These are phyloP conservation scores for Hygrophorus pudorinus DNA, from an alignment of 768 basidiomycete genomes.

Conservation along the genomic window DNA sequence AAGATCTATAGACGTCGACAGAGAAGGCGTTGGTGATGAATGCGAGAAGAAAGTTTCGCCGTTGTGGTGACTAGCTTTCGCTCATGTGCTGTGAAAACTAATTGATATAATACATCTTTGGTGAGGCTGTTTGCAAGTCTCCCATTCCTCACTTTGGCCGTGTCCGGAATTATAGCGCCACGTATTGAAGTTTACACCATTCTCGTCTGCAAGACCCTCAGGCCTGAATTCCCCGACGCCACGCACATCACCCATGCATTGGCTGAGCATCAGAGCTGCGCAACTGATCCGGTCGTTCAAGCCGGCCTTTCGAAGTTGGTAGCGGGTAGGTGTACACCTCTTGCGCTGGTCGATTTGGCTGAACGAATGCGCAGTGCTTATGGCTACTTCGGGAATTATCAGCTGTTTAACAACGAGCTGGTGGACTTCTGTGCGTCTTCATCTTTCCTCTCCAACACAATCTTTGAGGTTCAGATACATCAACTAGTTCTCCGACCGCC, in stretches of 20 bases:
- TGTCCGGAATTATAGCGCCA: not conserved
- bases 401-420: constrained; percentile 2
- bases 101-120: not conserved
- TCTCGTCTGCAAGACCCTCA: constrained; percentile 2
- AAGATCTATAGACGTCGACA: not conserved
- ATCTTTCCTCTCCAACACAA: not conserved
- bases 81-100: too few species aligned
- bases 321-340: not conserved
- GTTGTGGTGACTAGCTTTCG: not conserved
- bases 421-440: constrained; percentile 4
- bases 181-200: constrained; percentile 3
- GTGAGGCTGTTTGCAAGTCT: constrained; percentile 1
- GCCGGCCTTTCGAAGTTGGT: constrained; percentile 1
- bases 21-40: not conserved
- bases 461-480: not conserved
- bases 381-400: not conserved
- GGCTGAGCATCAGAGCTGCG: not conserved
- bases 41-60: constrained; percentile 1
- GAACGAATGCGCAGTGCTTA: not conserved
- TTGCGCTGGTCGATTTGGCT: not conserved
- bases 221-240: constrained; percentile 2
- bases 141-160: constrained; percentile 1
- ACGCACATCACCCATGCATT: not conserved
- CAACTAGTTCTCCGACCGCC: constrained; percentile 4
- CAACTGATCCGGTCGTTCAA: constrained; percentile 3